phyloP scores from a whole-genome alignment of 805 yeast genomes.

The Hanseniaspora hatyaiensis region DNA sequence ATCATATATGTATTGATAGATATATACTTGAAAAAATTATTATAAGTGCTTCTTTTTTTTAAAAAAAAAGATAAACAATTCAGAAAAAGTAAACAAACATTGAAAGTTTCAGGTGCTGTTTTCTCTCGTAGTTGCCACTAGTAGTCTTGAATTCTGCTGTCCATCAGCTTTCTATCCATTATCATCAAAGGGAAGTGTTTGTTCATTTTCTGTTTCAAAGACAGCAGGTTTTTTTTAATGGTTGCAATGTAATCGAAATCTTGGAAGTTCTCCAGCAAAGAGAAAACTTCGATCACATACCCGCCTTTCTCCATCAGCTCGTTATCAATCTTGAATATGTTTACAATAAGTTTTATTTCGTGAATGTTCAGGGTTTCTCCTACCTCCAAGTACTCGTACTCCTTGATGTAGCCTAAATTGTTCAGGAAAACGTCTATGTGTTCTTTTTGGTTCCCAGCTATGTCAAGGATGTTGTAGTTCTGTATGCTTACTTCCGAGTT shows the following conservation, averaged over 20 bases:
- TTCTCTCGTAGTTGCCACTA: too few species aligned
- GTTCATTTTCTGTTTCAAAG: conserved; percentile 50
- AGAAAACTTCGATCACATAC: conserved; percentile 50
- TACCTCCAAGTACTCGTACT: conserved; percentile 47
- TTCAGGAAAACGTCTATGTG: conserved; percentile 34
- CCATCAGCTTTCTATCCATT: conserved; percentile 75
- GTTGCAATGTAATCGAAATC: conserved; percentile 61
- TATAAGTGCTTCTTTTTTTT: too few species aligned
- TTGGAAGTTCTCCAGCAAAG: conserved; percentile 59
- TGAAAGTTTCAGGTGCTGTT: too few species aligned
- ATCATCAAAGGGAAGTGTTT: conserved; percentile 58
- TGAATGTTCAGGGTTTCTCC: conserved; percentile 36
- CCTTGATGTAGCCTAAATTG: conserved; percentile 60
- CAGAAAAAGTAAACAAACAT: too few species aligned
- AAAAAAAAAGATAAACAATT: too few species aligned
- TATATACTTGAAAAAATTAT: not conserved
- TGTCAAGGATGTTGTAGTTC: conserved; percentile 43
- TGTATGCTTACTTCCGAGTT: conserved; percentile 49
- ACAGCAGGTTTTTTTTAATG: conserved; percentile 51
- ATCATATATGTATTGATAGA: not conserved
- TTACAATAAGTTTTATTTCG: conserved; percentile 2
- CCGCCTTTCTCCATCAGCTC: conserved; percentile 42
- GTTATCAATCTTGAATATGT: conserved; percentile 27
- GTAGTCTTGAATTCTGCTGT: conserved; percentile 43
- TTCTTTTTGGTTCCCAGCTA: conserved; percentile 20